Percentiles rank a stretch among this genome's conserved stretches.
Evolutionary conservation across 1,139 yeast genomes (phyloP).

Genomic region (Geotrichum phurueaensis): DNA sequence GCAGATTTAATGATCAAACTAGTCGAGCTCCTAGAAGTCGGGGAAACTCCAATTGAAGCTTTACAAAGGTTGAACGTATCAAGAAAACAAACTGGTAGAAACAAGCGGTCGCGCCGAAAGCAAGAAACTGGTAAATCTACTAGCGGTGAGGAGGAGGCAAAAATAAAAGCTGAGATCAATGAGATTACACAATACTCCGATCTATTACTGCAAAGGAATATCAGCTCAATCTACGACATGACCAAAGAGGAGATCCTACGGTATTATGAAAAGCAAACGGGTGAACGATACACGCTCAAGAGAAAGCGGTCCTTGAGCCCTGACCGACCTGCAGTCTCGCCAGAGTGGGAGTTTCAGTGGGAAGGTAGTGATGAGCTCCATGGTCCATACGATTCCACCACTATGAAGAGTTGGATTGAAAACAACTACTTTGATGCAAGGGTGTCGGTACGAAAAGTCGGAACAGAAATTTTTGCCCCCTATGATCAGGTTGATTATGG

Average conservation of each 20-base stretch:
- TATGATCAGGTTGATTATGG: conserved; percentile 6
- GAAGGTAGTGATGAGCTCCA: conserved; percentile 43
- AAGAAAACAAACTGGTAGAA: conserved; percentile 16
- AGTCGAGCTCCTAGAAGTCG: conserved; percentile 47
- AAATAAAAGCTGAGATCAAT: conserved; percentile 34
- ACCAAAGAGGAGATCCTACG: conserved; percentile 57
- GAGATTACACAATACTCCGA: conserved; percentile 50
- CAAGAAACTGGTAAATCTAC: conserved; percentile 9
- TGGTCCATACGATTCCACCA: conserved; percentile 54
- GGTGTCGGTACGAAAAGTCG: conserved; percentile 42
- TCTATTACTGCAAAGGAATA: conserved; percentile 38
- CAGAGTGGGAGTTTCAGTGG: conserved; percentile 60
- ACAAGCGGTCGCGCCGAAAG: conserved; percentile 16
- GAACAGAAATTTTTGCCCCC: conserved; percentile 19
- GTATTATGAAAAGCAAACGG: conserved; percentile 46
- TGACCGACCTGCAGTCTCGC: conserved; percentile 4
- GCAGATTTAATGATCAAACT: conserved; percentile 6
- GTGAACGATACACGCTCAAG: conserved; percentile 33
- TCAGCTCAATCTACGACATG: conserved; percentile 47
- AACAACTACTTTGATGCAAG: conserved; percentile 48
- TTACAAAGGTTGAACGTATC: conserved; percentile 27
- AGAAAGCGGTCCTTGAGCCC: conserved; percentile 23
- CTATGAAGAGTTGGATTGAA: conserved; percentile 57
- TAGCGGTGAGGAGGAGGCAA: conserved; percentile 13
- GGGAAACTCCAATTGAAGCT: conserved; percentile 62